Evolutionary conservation across 139 green algal species (phyloP), one percentile per base, ranked within the genome.

Genomic region (Chlorella ohadii): DNA sequence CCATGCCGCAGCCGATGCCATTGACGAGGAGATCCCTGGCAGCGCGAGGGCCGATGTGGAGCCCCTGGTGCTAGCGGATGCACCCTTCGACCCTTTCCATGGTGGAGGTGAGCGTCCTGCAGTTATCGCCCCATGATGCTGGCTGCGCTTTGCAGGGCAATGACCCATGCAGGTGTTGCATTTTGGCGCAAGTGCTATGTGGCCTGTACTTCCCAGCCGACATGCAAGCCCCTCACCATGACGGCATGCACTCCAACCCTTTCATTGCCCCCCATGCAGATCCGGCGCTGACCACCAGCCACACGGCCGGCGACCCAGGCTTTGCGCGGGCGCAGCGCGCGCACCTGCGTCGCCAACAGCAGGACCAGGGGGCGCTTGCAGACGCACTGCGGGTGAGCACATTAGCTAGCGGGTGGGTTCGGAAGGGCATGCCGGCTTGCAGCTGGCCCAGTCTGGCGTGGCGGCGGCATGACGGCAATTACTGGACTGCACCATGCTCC

Each of bases 1-100:
- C 57, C 23, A 13, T 1, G 39, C 4, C 22, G 57, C 77, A 64
- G 77, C 77, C 15, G 77, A 73, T 23, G 15, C 6, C 20, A 84
- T 84, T 15, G 78, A 84, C 39, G 78, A 84, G 2, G 78, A 84
- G 65, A 31, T 84, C 0, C 78, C 78, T 4, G 78, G 78, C 34
- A 57, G 31, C 11, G 65, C 39, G 65, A 17, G 44, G 11, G 65
- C 44, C 3, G 65, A 36, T 47, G 78, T 76, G 65, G 78, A 84
- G 44, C 65, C 78, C 4, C 31, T 84, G 64, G 78, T 84, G 44
- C 65, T 84, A 6, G 78, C 15, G 4, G 78, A 75, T 41, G 34
- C 1, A 12, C 78, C 78, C 16, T 76, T 70, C 47, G 12, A 76
- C 1, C 41, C 65, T 13, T 67, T 68, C 22, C 16, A 7, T 2